Conservation (phyloP, 2,329 filamentous ascomycete species). For the Venturia effusa region DNA sequence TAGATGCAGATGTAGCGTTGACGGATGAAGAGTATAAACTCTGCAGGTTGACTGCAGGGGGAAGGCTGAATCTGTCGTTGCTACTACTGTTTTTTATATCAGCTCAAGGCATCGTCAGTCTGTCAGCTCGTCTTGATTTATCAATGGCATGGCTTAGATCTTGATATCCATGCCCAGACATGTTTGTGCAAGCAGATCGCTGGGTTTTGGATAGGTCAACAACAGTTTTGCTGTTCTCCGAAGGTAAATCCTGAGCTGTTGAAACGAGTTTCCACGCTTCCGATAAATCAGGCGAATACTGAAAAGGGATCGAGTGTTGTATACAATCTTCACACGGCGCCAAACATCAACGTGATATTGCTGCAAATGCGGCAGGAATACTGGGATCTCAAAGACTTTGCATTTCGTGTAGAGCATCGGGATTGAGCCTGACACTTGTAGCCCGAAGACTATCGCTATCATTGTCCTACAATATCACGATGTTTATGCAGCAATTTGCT, state of each 20-base stretch:
- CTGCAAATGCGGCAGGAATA: neutral
- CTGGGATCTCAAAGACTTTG: neutral
- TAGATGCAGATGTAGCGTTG: neutral
- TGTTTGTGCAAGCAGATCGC: neutral
- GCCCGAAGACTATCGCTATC: neutral
- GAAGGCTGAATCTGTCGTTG: neutral
- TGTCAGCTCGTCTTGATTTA: neutral
- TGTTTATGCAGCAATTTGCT: neutral
- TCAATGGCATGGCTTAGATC: neutral
- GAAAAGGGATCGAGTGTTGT: neutral
- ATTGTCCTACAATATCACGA: neutral
- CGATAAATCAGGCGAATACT: neutral
- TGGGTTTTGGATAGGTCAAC: neutral
- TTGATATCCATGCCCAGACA: neutral
- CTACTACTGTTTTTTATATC: neutral
- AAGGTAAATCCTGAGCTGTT: neutral
- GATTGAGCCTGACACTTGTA: neutral
- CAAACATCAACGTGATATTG: neutral
- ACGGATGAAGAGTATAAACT: neutral
- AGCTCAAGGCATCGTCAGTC: neutral
- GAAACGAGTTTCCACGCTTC: neutral
- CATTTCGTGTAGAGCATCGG: neutral
- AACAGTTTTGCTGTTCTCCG: neutral
- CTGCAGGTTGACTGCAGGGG: neutral
- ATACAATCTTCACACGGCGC: neutral